Percentiles rank a stretch among this genome's conserved stretches.
phyloP scores from a whole-genome alignment of 106 monocot species.

The Acorus gramineus region DNA sequence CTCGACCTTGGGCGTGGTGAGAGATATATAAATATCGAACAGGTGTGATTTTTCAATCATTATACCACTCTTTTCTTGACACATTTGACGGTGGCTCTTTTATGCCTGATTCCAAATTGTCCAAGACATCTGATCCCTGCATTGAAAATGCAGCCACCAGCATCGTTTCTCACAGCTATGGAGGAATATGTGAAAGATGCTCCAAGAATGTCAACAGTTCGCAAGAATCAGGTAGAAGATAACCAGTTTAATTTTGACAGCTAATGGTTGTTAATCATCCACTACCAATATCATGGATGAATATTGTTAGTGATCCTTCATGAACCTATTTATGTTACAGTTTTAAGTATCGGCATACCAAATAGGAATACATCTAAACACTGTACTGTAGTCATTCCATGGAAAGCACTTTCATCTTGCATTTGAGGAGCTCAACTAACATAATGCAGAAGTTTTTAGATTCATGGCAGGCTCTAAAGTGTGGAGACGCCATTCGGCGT shows the following conservation, averaged over 20 bases:
- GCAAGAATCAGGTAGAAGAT: constrained; percentile 41
- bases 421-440: too few species aligned
- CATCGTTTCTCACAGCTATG: constrained; percentile 80
- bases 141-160: constrained; percentile 60
- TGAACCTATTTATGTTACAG: too few species aligned
- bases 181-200: constrained; percentile 92
- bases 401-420: too few species aligned
- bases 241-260: too few species aligned
- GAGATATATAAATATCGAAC: constrained; percentile 82
- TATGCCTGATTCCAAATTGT: background rate
- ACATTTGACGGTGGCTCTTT: background rate
- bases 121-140: constrained; percentile 3
- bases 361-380: too few species aligned
- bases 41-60: constrained; percentile 44
- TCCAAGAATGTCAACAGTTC: constrained; percentile 43
- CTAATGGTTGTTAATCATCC: too few species aligned
- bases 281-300: too few species aligned
- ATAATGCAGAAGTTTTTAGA: background rate
- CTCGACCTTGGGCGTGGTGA: constrained; percentile 84
- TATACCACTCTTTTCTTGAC: background rate
- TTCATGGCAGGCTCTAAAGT: background rate
- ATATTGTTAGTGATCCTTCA: too few species aligned
- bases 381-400: too few species aligned
- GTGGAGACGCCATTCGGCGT: too few species aligned
- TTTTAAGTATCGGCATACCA: too few species aligned